These are phyloP conservation scores for Mortierella sp. DNA, from an alignment of 371 early-diverging fungal genomes.

Conservation along the genomic window DNA sequence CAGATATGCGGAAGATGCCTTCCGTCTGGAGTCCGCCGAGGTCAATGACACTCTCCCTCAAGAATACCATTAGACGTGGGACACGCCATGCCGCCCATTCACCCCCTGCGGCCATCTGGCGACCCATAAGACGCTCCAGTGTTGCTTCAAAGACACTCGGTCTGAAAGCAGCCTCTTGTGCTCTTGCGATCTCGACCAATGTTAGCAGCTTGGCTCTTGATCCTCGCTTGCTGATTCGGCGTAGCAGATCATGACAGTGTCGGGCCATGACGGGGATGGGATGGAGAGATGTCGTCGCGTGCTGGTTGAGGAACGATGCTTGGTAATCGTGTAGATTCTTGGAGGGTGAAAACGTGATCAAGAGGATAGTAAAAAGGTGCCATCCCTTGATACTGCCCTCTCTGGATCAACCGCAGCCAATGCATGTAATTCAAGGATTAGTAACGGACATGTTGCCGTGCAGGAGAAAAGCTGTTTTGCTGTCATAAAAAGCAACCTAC, in stretches of 20 bases:
- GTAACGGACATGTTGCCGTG: not conserved
- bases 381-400: conserved; percentile 87
- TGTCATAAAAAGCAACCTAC: conserved; percentile 55
- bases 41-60: conserved; percentile 80
- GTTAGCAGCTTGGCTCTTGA: conserved; percentile 86
- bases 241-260: conserved; percentile 74
- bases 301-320: conserved; percentile 80
- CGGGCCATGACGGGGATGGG: conserved; percentile 71
- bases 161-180: conserved; percentile 88
- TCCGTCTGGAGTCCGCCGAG: conserved; percentile 87
- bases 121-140: conserved; percentile 85
- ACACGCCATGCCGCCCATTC: conserved; percentile 65
- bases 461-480: not conserved
- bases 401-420: conserved; percentile 37
- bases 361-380: conserved; percentile 86
- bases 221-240: conserved; percentile 82
- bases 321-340: conserved; percentile 91
- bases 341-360: conserved; percentile 91
- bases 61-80: conserved; percentile 89
- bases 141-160: conserved; percentile 95
- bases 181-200: conserved; percentile 84
- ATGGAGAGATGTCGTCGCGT: conserved; percentile 65
- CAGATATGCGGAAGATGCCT: conserved; percentile 98
- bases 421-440: not conserved
- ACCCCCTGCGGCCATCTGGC: conserved; percentile 61